Evolutionary conservation across 768 basidiomycete genomes (phyloP), one percentile per base, ranked within the genome.

Genomic region (Trametes maxima): DNA sequence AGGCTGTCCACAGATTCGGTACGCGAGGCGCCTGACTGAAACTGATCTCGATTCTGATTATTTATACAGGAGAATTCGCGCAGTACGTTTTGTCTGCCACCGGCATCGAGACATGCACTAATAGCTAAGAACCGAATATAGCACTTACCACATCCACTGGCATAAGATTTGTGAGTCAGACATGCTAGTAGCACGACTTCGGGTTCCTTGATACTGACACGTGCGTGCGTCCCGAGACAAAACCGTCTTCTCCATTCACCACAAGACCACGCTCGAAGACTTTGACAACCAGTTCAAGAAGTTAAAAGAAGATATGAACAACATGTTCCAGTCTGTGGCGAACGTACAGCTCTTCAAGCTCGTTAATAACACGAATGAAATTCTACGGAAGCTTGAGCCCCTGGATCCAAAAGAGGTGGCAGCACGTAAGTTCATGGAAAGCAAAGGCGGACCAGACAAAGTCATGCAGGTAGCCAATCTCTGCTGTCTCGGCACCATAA

Each of bases 161-260:
- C 55, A 57, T 14, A 57, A 19, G 36, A 57, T 35, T 1, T 36
- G 55, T 57, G 16, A 42, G 57, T 39, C 36, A 7, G n/a, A n/a
- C n/a, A n/a, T n/a, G n/a, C 5, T 24, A 3, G 5, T 19, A n/a
- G 17, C 24, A 28, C 11, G 10, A 13, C 1, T 11, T 1, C 21
- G 16, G 10, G 7, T 43, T 6, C 2, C 0, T 39, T 40, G 35
- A 2, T 46, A 17, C 43, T 24, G n/a, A 57, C 14, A 16, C 22
- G 13, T n/a, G n/a, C n/a, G n/a, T n/a, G n/a, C n/a, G n/a, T n/a
- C n/a, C 47, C 5, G 28, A 58, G 57, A 43, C 40, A 58, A 58
- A 24, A 19, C 51, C 13, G 25, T 58, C 4, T 58, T 58, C 40
- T 21, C 56, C 1, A 37, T 40, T 25, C 4, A 42, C 3, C 56